Evolutionary conservation across 306 rosid species (phyloP).

Genomic region (Abrus precatorius): DNA sequence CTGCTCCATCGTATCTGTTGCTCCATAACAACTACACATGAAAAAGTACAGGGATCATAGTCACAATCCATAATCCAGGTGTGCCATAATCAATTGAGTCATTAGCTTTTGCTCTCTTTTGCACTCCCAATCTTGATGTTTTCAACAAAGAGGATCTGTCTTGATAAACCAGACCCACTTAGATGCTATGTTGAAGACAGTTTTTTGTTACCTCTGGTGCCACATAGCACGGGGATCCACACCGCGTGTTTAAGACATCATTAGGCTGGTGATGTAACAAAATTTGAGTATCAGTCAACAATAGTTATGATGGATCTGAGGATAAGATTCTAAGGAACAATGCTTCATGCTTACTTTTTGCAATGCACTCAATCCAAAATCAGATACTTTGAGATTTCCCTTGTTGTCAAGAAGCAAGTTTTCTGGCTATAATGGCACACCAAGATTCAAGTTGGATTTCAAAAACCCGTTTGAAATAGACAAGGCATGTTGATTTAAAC

Average conservation of each 20-base stretch:
- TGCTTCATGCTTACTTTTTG: constrained; percentile 62
- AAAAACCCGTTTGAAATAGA: constrained; percentile 1
- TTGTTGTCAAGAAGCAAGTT: constrained; percentile 75
- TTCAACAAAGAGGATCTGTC: neutral
- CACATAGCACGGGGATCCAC: constrained; percentile 91
- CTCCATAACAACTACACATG: constrained; percentile 61
- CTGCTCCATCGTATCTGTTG: constrained; percentile 79
- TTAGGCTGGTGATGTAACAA: constrained; percentile 59
- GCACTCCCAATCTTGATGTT: neutral
- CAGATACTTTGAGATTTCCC: constrained; percentile 79
- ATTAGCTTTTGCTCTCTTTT: neutral
- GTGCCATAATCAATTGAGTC: neutral
- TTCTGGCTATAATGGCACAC: constrained; percentile 65
- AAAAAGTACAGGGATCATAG: neutral
- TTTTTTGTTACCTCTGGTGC: constrained; percentile 78
- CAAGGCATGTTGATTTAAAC: constrained; percentile 19
- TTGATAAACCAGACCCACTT: constrained; percentile 20
- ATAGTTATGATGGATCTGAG: neutral
- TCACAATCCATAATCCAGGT: neutral
- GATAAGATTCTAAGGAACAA: constrained; percentile 7
- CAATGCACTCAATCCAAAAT: constrained; percentile 83
- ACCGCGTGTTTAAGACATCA: constrained; percentile 64
- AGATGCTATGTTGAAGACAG: constrained; percentile 12
- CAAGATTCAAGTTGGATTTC: constrained; percentile 40
- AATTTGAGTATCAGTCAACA: constrained; percentile 37